These are phyloP conservation scores for Guadua angustifolia DNA, from an alignment of 176 grass and related monocot genomes.

Conservation along the genomic window DNA sequence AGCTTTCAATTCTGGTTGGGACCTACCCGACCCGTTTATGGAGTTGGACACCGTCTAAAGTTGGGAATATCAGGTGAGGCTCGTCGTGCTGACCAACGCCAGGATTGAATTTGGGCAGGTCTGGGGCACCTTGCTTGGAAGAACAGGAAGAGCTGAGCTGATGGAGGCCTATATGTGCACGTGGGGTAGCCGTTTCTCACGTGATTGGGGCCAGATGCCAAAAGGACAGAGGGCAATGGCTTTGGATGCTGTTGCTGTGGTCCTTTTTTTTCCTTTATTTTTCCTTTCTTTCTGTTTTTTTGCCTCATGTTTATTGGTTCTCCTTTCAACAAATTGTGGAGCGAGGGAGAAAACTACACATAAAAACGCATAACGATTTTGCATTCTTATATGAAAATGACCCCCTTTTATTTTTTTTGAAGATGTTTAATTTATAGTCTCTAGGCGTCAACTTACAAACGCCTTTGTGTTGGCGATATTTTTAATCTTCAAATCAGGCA, in stretches of 20 bases:
- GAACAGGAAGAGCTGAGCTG: constrained; percentile 41
- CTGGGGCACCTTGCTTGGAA: constrained; percentile 34
- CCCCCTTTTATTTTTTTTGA: neutral
- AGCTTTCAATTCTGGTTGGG: neutral
- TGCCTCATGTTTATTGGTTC: neutral
- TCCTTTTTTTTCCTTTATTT: constrained; percentile 26
- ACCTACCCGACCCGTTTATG: neutral
- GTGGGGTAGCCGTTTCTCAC: constrained; percentile 44
- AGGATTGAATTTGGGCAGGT: constrained; percentile 20
- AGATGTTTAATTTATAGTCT: neutral
- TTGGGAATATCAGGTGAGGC: constrained; percentile 17
- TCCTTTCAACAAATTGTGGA: constrained; percentile 35
- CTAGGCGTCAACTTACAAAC: neutral
- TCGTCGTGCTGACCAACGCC: neutral
- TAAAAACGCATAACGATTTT: neutral
- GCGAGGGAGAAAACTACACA: neutral
- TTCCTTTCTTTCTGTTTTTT: neutral
- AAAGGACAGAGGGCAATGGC: constrained; percentile 42
- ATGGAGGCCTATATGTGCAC: constrained; percentile 47
- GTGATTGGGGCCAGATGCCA: constrained; percentile 44
- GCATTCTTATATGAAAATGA: neutral
- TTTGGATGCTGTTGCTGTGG: constrained; percentile 51
- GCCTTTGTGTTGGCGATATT: constrained; percentile 16
- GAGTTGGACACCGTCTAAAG: constrained; percentile 24
- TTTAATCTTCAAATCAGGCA: neutral